These are phyloP conservation scores for Camellia oleifera DNA, from an alignment of 179 eudicot species.

Conservation along the genomic window DNA sequence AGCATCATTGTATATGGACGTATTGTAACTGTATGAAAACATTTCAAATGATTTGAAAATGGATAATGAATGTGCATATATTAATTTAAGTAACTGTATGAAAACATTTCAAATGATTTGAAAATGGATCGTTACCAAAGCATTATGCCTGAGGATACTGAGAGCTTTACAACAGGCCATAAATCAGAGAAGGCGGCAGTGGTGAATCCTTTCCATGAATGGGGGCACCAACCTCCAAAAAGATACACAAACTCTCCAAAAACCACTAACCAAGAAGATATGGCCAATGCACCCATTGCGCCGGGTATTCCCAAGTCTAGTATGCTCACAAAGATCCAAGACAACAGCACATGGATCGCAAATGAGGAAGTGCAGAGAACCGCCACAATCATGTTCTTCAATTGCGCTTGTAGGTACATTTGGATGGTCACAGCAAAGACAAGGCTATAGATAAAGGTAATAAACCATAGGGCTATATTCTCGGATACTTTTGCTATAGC, in stretches of 20 bases:
- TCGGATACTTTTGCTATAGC: conserved; percentile 50
- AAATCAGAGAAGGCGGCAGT: conserved; percentile 51
- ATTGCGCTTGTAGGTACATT: conserved; percentile 79
- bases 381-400: conserved; percentile 63
- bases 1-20: no score
- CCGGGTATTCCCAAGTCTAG: conserved; percentile 53
- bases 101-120: conserved; percentile 6
- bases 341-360: conserved; percentile 45
- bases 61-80: no score
- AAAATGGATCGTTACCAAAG: conserved; percentile 17
- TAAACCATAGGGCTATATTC: conserved; percentile 60
- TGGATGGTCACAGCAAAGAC: conserved; percentile 60
- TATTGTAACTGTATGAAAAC: no score
- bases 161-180: conserved; percentile 54
- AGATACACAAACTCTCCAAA: conserved; percentile 47
- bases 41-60: no score
- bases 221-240: conserved; percentile 67
- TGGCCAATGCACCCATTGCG: conserved; percentile 50
- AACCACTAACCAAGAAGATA: conserved; percentile 39
- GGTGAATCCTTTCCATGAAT: conserved; percentile 63
- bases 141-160: conserved; percentile 69
- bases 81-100: no score
- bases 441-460: conserved; percentile 45
- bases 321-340: conserved; percentile 55
- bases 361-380: conserved; percentile 43